Evolutionary conservation across 148 eudicot genomes (phyloP), one percentile per base, ranked within the genome.

Genomic region (Diospyros lotus): DNA sequence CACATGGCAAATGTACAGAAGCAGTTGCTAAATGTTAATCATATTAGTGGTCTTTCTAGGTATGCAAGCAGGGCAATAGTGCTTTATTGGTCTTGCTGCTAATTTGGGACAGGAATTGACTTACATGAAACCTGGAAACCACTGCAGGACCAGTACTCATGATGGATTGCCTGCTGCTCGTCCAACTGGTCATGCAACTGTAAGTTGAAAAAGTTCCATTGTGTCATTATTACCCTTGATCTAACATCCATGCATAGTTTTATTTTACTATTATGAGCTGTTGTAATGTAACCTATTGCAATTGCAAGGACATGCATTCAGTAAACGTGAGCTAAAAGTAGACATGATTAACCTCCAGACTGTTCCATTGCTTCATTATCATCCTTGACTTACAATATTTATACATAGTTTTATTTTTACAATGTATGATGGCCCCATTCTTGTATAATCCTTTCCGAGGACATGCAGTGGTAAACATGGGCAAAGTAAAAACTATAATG

Each of bases 111-210:
- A 64, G 58, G 54, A 64, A 44, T 44, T 77, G 74, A 72, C 53
- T 76, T 76, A 56, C 71, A 53, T 53, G 68, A 78, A 64, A 58
- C 43, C 68, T 39, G 77, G 76, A 50, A 74, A 17, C 75, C 76
- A 42, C 52, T 1, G 51, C 41, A 76, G 72, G 72, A 75, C 75
- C 72, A 51, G 64, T 65, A 45, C 41, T 51, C 80, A 75, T 51
- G 42, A 79, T 75, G 74, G 69, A 45, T 14, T 73, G 75, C 69
- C 84, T 62, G 70, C 70, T 78, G 68, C 46, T 64, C 86, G 80
- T 67, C 73, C 86, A 38, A 71, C 66, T 75, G 91, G 66, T 28
- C 70, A 75, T 77, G 73, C 84, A 50, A 55, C 78, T 64, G 98
- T 93, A 71, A 89, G 98, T 80, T 28, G 45, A 50, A 51, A 17